Evolutionary conservation across 352 stramenopile species (phyloP).

Genomic region (Detonula confervacea): DNA sequence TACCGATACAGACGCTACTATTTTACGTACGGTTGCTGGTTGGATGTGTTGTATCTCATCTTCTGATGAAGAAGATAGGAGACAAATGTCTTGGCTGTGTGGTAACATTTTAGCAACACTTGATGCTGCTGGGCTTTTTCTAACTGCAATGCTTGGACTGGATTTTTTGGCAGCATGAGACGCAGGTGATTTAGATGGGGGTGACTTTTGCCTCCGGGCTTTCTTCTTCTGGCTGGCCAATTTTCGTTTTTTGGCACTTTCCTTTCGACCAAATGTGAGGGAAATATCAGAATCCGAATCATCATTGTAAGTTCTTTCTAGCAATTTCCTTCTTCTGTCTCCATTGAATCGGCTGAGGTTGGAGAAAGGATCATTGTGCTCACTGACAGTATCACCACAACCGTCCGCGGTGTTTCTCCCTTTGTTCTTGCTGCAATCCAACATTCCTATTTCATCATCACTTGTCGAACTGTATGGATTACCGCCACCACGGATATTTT

Average conservation of each 20-base stretch:
- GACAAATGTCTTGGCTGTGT: constrained; percentile 29
- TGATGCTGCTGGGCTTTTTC: constrained; percentile 8
- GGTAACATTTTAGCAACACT: constrained; percentile 19
- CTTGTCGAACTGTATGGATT: constrained; percentile 16
- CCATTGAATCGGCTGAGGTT: constrained; percentile 31
- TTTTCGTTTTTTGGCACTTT: too few species aligned
- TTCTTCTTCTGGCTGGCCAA: constrained; percentile 21
- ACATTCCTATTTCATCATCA: constrained; percentile 25
- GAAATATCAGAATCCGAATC: constrained; percentile 32
- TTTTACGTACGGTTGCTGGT: background rate
- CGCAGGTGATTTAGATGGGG: constrained; percentile 8
- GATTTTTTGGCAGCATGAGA: constrained; percentile 9
- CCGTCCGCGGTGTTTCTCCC: too few species aligned
- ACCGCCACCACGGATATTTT: constrained; percentile 31
- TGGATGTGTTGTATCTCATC: constrained; percentile 12
- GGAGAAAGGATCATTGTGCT: constrained; percentile 13
- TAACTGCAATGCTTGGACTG: constrained; percentile 4
- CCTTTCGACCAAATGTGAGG: constrained; percentile 16
- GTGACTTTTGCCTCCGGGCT: background rate
- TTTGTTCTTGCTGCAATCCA: background rate
- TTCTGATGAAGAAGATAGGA: constrained; percentile 28
- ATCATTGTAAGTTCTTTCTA: constrained; percentile 22
- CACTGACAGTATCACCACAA: constrained; percentile 1
- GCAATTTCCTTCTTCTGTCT: constrained; percentile 22
- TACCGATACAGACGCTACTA: constrained; percentile 14